Evolutionary conservation across 495 filamentous ascomycete genomes (phyloP).

Genomic region (Peziza echinospora): DNA sequence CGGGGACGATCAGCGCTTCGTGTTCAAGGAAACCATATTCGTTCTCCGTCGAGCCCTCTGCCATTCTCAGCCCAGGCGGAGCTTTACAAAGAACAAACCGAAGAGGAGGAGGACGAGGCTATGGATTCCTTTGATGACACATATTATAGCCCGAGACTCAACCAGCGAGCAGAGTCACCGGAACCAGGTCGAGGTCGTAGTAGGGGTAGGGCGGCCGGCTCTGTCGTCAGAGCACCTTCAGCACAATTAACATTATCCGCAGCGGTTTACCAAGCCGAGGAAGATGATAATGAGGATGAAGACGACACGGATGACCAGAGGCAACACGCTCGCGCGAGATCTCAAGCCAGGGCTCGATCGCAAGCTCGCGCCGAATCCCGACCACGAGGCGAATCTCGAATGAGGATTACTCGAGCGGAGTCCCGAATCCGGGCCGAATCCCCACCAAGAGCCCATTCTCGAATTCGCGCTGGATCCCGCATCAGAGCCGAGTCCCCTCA

Average conservation of each 20-base stretch:
- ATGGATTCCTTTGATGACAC: constrained; percentile 1
- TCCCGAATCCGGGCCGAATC: too few species aligned
- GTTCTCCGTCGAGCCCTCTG: constrained; percentile 64
- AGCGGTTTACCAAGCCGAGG: not conserved
- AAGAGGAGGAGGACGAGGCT: not conserved
- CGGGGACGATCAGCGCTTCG: constrained; percentile 30
- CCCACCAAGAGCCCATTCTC: too few species aligned
- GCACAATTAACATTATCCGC: too few species aligned
- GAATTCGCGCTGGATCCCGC: too few species aligned
- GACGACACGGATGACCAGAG: constrained; percentile 14
- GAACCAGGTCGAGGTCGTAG: not conserved
- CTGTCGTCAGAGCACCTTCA: too few species aligned
- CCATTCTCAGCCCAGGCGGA: constrained; percentile 35
- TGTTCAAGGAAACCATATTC: constrained; percentile 32
- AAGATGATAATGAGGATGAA: constrained; percentile 7
- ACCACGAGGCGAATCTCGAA: constrained; percentile 7
- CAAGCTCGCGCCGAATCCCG: not conserved
- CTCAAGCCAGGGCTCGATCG: not conserved
- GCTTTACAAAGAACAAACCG: constrained; percentile 17
- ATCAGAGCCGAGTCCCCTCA: too few species aligned
- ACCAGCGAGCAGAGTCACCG: too few species aligned
- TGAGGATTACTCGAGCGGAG: not conserved
- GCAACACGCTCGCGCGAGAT: constrained; percentile 9
- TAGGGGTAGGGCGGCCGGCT: too few species aligned
- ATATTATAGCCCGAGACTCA: not conserved